Evolutionary conservation across 176 grass and related monocot genomes (phyloP).

Genomic region (Carex myosuroides): DNA sequence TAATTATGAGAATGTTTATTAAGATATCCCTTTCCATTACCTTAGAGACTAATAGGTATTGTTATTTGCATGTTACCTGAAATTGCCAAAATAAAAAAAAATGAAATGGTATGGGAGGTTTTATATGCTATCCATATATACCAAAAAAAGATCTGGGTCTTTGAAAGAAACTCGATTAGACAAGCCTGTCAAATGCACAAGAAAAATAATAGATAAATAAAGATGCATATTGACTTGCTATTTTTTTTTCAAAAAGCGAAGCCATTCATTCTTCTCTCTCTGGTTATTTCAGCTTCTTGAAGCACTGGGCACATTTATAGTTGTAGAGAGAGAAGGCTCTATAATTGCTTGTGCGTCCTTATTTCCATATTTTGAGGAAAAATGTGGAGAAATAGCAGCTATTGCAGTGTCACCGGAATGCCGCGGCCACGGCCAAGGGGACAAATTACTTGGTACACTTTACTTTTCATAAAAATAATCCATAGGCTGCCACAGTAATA

Average conservation of each 20-base stretch:
- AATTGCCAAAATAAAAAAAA: not conserved
- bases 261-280: constrained; percentile 2
- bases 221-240: not conserved
- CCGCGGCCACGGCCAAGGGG: constrained; percentile 71
- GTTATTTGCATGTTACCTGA: not conserved
- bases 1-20: not conserved
- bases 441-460: constrained; percentile 82
- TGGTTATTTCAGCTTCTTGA: constrained; percentile 60
- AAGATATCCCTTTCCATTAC: not conserved
- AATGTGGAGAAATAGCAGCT: constrained; percentile 84
- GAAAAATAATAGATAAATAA: not conserved
- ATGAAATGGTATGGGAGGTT: not conserved
- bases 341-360: constrained; percentile 93
- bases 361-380: constrained; percentile 62
- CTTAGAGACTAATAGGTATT: not conserved
- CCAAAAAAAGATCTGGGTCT: not conserved
- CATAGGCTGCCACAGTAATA: constrained; percentile 10
- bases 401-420: constrained; percentile 93
- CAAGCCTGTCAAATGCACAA: not conserved
- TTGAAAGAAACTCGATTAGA: not conserved
- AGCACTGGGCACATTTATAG: constrained; percentile 55
- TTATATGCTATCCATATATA: constrained; percentile 2
- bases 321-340: constrained; percentile 92
- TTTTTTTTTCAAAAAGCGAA: not conserved
- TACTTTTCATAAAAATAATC: not conserved